These are phyloP conservation scores for Purshia tridentata DNA, from an alignment of 306 rosid species.

Conservation along the genomic window DNA sequence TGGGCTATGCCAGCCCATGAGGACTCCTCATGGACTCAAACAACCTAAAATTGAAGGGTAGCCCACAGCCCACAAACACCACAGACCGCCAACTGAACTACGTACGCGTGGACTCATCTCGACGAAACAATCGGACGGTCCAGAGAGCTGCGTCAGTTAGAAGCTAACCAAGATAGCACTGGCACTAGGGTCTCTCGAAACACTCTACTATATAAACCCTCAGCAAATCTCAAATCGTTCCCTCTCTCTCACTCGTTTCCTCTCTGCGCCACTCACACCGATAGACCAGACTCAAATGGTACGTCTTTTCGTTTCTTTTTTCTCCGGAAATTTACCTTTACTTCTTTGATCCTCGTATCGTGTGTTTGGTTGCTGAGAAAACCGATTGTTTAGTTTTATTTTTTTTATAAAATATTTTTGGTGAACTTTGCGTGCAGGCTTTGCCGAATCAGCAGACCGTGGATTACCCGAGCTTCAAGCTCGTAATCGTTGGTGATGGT, in stretches of 20 bases:
- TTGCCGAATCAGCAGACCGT: constrained; percentile 79
- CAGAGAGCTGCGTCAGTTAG: constrained; percentile 36
- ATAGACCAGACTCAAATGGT: constrained; percentile 27
- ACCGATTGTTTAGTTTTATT: background rate
- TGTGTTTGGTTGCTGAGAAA: background rate
- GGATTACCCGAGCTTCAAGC: constrained; percentile 81
- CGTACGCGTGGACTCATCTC: background rate
- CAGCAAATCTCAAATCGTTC: background rate
- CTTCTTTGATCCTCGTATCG: background rate
- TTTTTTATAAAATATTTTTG: background rate
- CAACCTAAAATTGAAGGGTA: background rate
- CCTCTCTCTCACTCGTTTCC: background rate
- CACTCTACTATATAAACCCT: constrained; percentile 17
- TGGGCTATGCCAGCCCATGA: no score
- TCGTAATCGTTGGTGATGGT: constrained; percentile 82
- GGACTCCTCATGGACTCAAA: no score
- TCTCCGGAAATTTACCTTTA: background rate
- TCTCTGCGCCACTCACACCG: background rate
- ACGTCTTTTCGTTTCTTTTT: background rate
- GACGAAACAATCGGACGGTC: constrained; percentile 39
- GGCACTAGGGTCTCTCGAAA: constrained; percentile 24
- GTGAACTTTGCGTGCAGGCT: constrained; percentile 34
- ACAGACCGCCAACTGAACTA: background rate
- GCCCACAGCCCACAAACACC: background rate
- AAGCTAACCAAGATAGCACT: constrained; percentile 26